Evolutionary conservation across 148 eudicot species (phyloP).

Genomic region (Persicaria maculosa): DNA sequence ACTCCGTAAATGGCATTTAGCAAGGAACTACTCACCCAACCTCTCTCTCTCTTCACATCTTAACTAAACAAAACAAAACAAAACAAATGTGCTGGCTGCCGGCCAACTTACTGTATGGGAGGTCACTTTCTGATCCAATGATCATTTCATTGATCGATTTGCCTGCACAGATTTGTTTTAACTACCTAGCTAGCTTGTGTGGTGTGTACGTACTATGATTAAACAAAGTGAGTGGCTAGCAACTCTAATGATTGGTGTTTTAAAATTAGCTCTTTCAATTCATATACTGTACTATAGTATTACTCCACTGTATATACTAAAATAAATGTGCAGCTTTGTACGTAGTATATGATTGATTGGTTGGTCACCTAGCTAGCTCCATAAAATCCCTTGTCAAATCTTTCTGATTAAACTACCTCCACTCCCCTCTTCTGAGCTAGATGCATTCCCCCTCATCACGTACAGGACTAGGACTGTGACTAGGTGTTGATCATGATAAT

Average conservation of each 20-base stretch:
- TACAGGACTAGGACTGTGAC: too few species aligned
- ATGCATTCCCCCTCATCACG: conserved; percentile 3
- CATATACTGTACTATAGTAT: too few species aligned
- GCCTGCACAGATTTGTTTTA: background rate
- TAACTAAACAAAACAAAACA: background rate
- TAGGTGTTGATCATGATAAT: background rate
- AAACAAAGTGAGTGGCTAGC: background rate
- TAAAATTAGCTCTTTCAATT: too few species aligned
- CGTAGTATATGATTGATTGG: conserved; percentile 5
- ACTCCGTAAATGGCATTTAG: too few species aligned
- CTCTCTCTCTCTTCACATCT: background rate
- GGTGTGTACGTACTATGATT: conserved; percentile 14
- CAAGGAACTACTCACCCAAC: background rate
- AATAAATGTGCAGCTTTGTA: conserved; percentile 4
- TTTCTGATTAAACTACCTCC: background rate
- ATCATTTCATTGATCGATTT: background rate
- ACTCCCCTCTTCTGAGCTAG: conserved; percentile 1
- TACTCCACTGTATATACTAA: too few species aligned
- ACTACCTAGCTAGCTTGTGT: conserved; percentile 3
- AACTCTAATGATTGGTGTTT: background rate
- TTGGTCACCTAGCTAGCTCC: conserved; percentile 2
- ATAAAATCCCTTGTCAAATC: background rate
- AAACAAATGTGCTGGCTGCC: background rate
- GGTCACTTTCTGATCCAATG: background rate
- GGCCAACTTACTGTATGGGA: background rate